Percentiles rank a stretch among this genome's conserved stretches.
These are phyloP conservation scores for Phlyctochytrium arcticum DNA, from an alignment of 192 early-diverging fungal genomes.

Conservation along the genomic window DNA sequence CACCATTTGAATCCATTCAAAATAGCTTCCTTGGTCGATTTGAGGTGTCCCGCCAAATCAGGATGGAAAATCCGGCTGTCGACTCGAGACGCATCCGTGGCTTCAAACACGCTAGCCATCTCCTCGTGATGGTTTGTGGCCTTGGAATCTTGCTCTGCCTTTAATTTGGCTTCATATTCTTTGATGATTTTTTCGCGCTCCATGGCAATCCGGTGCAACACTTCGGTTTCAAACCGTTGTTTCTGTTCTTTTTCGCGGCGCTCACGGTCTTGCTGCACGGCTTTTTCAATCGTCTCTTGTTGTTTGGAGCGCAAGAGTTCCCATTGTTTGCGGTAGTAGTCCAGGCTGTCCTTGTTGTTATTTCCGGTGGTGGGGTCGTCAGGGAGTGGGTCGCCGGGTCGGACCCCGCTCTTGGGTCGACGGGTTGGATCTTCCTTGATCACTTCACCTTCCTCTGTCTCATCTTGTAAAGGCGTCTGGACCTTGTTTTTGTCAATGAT, in stretches of 20 bases:
- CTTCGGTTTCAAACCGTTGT: not conserved
- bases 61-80: slow-evolving; percentile 13
- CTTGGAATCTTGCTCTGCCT: not conserved
- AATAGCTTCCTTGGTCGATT: slow-evolving; percentile 2
- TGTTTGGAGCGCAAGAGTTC: not conserved
- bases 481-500: not conserved
- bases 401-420: slow-evolving; percentile 5
- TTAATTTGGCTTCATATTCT: slow-evolving; percentile 18
- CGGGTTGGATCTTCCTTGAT: not conserved
- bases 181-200: slow-evolving; percentile 10
- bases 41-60: slow-evolving; percentile 2
- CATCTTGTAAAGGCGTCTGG: not conserved
- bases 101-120: slow-evolving; percentile 10
- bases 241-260: slow-evolving; percentile 8
- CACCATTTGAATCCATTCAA: slow-evolving; percentile 23
- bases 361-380: not conserved
- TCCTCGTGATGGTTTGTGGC: not conserved
- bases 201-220: slow-evolving; percentile 1
- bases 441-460: not conserved
- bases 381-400: slow-evolving; percentile 10
- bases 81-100: not conserved
- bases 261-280: slow-evolving; percentile 11
- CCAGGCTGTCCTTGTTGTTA: not conserved
- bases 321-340: slow-evolving; percentile 11
- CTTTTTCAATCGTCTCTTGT: slow-evolving; percentile 2